Base-by-base conservation (phyloP, 805 yeast species). In the Pichia rugopelliculosa region DNA sequence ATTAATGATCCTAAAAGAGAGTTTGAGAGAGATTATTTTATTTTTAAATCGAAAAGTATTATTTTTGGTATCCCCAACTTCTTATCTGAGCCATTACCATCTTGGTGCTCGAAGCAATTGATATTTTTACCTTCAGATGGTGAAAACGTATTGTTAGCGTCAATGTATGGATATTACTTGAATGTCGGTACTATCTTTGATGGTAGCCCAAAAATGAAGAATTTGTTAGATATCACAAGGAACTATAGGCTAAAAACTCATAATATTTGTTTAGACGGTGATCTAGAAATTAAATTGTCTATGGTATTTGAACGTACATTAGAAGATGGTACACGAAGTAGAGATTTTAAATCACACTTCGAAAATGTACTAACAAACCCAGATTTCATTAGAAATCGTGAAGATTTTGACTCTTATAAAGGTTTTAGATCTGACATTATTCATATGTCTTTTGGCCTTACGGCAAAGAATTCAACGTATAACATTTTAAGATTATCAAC, bases 401-500 rank as follows among this genome's bases (percentile, higher is more conserved):
- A 61, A 0, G 59, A 60, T 6, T 87, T 87, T 62, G 98, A 90
- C 65, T 87, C 96, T 0, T 90, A 82, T 60, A 64, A 63, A 6
- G 87, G 82, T 0, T 91, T 83, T 68, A 67, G 97, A 58, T 82
- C 95, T 38, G 80, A 86, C 46, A 87, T 74, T 58, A 72, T 90
- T 12, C 96, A 88, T 60, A 64, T 84, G 73, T 79, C 87, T 0
- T 66, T 84, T 34, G 72, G 80, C n/a, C 64, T 69, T 13, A 41
- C 55, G 1, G 47, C 61, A 6, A 49, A 47, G 5, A 44, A 45
- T 13, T 48, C 57, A 7, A 58, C 74, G 4, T 76, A 79, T 54
- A 90, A 89, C 64, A 71, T 87, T 0, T 72, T 87, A 39, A 93
- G 88, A 59, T 66, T 91, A 40, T 72, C 87, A 4, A 95, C 96